Evolutionary conservation across 1,284 basidiomycete species (phyloP).

Genomic region (Melampsora allii-populina): DNA sequence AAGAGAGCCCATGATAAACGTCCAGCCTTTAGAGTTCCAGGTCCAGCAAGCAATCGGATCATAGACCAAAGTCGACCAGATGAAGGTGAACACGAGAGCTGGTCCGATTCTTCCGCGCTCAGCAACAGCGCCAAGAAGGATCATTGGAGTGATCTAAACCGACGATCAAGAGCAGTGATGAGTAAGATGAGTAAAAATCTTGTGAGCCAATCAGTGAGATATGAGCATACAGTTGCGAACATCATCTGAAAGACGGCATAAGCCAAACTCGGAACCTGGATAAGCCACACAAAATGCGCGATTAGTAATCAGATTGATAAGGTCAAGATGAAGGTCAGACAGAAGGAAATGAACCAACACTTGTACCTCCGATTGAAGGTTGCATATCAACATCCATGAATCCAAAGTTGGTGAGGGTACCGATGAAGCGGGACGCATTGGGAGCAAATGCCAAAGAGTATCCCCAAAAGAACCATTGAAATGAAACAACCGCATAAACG

Average conservation of each 20-base stretch:
- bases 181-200: too few relatives aligned
- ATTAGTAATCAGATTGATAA: conserved; percentile 59
- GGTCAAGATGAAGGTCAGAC: not conserved
- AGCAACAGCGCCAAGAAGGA: conserved; percentile 86
- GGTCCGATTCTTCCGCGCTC: conserved; percentile 87
- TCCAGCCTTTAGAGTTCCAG: conserved; percentile 52
- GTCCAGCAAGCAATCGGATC: conserved; percentile 66
- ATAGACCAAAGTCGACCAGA: conserved; percentile 91
- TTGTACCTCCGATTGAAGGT: conserved; percentile 39
- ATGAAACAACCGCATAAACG: conserved; percentile 68
- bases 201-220: conserved; percentile 1
- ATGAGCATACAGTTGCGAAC: conserved; percentile 71
- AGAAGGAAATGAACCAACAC: not conserved
- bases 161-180: not conserved
- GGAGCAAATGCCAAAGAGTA: conserved; percentile 34
- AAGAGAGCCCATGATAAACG: conserved; percentile 51
- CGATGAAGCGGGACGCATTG: conserved; percentile 39
- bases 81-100: conserved; percentile 79
- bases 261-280: conserved; percentile 64
- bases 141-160: conserved; percentile 58
- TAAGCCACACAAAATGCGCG: conserved; percentile 77
- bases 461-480: conserved; percentile 58
- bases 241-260: conserved; percentile 88
- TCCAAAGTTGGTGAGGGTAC: conserved; percentile 38
- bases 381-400: conserved; percentile 43